Evolutionary conservation across 2,329 filamentous ascomycete species (phyloP).

Genomic region (Polychaeton citri): DNA sequence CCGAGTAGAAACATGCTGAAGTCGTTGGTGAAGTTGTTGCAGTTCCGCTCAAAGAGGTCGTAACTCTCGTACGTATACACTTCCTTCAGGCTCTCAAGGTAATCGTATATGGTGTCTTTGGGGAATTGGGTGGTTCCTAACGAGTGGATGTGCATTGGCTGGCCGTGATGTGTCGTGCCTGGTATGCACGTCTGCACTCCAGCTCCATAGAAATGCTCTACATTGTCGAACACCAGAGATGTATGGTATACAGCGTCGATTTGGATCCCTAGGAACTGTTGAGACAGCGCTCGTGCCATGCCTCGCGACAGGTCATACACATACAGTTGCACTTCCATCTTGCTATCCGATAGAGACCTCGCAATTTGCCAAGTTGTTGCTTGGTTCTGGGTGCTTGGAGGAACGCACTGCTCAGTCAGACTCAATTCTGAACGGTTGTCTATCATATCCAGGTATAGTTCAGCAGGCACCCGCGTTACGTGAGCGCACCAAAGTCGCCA

Average conservation of each 20-base stretch:
- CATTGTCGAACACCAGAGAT: conserved; percentile 67
- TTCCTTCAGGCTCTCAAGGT: conserved; percentile 66
- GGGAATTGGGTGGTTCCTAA: conserved; percentile 70
- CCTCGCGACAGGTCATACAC: conserved; percentile 38
- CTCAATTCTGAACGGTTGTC: too few relatives aligned
- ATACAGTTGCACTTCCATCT: conserved; percentile 38
- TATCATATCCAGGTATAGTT: too few relatives aligned
- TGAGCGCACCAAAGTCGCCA: too few relatives aligned
- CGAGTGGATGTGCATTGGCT: conserved; percentile 60
- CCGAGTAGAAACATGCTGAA: conserved; percentile 81
- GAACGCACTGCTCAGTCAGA: too few relatives aligned
- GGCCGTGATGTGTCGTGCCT: conserved; percentile 74
- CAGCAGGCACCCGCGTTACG: too few relatives aligned
- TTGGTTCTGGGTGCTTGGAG: too few relatives aligned
- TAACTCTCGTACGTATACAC: conserved; percentile 74
- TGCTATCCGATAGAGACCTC: too few relatives aligned
- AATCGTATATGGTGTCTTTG: conserved; percentile 71
- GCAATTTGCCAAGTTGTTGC: too few relatives aligned
- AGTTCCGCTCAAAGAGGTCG: conserved; percentile 82
- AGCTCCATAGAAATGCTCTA: conserved; percentile 83
- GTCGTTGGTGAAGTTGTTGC: conserved; percentile 95
- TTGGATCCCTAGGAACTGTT: conserved; percentile 48
- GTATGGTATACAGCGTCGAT: conserved; percentile 96
- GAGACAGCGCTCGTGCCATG: conserved; percentile 37
- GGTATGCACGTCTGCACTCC: conserved; percentile 72